phyloP scores from a whole-genome alignment of 129 eudicot genomes.

The Ambrosia artemisiifolia region DNA sequence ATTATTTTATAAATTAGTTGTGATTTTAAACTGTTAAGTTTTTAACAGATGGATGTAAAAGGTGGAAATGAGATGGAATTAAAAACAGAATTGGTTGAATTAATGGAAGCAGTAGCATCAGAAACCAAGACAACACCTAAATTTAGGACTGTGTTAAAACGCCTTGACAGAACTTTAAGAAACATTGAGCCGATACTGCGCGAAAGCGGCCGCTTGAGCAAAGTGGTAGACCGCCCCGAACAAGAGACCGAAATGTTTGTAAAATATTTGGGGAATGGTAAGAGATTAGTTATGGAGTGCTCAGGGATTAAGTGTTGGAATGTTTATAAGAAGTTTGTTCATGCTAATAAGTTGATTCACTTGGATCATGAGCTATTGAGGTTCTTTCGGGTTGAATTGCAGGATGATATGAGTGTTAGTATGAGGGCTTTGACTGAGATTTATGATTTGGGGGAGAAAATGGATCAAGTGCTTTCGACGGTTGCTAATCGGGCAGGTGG shows the following conservation, averaged over 20 bases:
- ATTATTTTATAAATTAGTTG: not conserved
- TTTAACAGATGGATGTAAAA: slow-evolving; percentile 10
- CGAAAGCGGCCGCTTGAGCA: slow-evolving; percentile 6
- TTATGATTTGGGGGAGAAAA: not conserved
- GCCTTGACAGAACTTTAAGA: slow-evolving; percentile 18
- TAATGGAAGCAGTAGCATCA: slow-evolving; percentile 12
- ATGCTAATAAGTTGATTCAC: slow-evolving; percentile 5
- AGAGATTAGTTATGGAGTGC: slow-evolving; percentile 15
- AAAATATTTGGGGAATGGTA: slow-evolving; percentile 2
- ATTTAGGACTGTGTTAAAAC: slow-evolving; percentile 23
- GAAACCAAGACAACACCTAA: slow-evolving; percentile 3
- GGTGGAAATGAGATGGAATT: slow-evolving; percentile 1
- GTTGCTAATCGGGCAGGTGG: slow-evolving; percentile 18
- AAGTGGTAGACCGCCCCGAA: slow-evolving; percentile 20
- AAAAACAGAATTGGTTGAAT: slow-evolving; percentile 8
- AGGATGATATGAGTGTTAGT: slow-evolving; percentile 6
- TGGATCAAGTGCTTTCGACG: slow-evolving; percentile 20
- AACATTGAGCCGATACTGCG: slow-evolving; percentile 9
- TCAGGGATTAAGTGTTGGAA: slow-evolving; percentile 28
- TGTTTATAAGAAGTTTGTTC: slow-evolving; percentile 17
- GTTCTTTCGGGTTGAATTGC: slow-evolving; percentile 17
- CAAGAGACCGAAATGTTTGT: slow-evolving; percentile 17
- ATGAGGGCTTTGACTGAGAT: slow-evolving; percentile 17
- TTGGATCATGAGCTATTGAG: slow-evolving; percentile 17
- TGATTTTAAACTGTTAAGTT: not conserved